Evolutionary conservation across 805 yeast species (phyloP), one percentile per base, ranked within the genome.

Genomic region (Ogataea ganodermae): DNA sequence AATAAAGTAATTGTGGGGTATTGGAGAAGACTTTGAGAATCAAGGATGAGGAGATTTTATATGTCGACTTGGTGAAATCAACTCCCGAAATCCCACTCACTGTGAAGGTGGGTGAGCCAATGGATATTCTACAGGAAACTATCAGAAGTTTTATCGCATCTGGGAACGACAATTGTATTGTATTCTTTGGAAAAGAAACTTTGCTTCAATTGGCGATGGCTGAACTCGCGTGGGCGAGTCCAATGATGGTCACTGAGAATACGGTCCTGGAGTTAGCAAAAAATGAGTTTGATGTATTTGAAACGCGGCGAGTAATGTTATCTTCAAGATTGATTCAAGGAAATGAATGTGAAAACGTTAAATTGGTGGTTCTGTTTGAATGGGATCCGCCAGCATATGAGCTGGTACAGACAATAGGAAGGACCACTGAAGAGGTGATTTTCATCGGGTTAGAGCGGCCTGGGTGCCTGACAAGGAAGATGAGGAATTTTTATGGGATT

Each of bases 91-190:
- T n/a, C n/a, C n/a, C n/a, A n/a, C n/a, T n/a, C n/a, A n/a, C n/a
- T n/a, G n/a, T n/a, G n/a, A n/a, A n/a, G n/a, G n/a, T n/a, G n/a
- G n/a, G n/a, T n/a, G n/a, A n/a, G n/a, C n/a, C n/a, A n/a, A n/a
- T n/a, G n/a, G n/a, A n/a, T n/a, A n/a, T n/a, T n/a, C n/a, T n/a
- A n/a, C n/a, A n/a, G n/a, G n/a, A n/a, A n/a, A n/a, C n/a, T n/a
- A n/a, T n/a, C n/a, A n/a, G n/a, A n/a, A n/a, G n/a, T n/a, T n/a
- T n/a, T n/a, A n/a, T n/a, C n/a, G n/a, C n/a, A n/a, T n/a, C n/a
- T n/a, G n/a, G n/a, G n/a, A n/a, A 31, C 35, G 35, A 17, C 28
- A 35, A 35, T 8, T 35, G 40, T 13, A 23, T 35, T 26, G 27
- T 35, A 6, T 35, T 35, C 13, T 18, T 35, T 14, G 27, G 27